Evolutionary conservation across 306 rosid genomes (phyloP), one percentile per base, ranked within the genome.

Genomic region (Betula pendula): DNA sequence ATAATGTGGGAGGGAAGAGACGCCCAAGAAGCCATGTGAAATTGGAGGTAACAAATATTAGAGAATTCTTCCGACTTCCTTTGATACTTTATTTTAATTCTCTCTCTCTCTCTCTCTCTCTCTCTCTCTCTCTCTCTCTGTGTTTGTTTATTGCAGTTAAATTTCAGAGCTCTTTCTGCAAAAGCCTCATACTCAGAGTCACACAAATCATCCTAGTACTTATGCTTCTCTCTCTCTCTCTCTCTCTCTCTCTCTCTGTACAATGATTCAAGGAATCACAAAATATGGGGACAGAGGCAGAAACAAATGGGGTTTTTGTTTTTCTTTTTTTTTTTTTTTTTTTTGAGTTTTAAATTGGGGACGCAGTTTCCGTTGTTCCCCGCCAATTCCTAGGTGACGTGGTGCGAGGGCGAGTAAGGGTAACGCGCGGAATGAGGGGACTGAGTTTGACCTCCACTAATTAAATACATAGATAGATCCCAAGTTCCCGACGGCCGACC

Each of bases 1-100:
- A 48, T 62, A 63, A 55, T 80, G 77, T 80, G 82, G 80, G 60
- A 72, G 86, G 77, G 84, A 84, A 86, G 85, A 90, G 93, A 84
- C 87, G 83, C 87, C 88, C 88, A 88, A 90, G 94, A 88, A 87
- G 89, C 94, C 97, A 96, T 91, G 99, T 91, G 98, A 91, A 87
- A 88, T 79, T 58, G 84, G 94, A 96, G 97, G 92, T 89, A 81
- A 87, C 88, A 88, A 80, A 87, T 84, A 78, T 84, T 87, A 90
- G 83, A 89, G 85, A 88, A 89, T 80, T 86, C 84, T 68, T 73
- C 40, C 62, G 83, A 72, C 76, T 29, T 71, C 35, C 79, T 75
- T 68, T 44, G 55, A 71, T 65, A 33, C 29, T 66, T 6, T 11
- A 63, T 47, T 10, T 33, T 56, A 70, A 19, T 55, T 71, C 8